These are phyloP conservation scores for Cystofilobasidium bisporidii DNA, from an alignment of 768 basidiomycete genomes.

Conservation along the genomic window DNA sequence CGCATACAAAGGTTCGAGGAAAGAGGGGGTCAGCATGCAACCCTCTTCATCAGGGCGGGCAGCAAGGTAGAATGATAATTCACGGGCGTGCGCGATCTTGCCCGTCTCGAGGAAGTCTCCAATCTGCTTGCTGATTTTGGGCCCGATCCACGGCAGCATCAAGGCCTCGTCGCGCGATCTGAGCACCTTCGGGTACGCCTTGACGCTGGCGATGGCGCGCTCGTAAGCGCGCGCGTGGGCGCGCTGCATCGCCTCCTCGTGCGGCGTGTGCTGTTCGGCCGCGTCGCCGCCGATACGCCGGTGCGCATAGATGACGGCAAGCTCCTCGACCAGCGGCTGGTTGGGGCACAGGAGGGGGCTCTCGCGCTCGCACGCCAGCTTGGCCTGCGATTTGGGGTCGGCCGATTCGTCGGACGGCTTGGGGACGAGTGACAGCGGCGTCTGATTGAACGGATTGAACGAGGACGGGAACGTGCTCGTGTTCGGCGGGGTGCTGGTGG, in stretches of 20 bases:
- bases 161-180: conserved; percentile 29
- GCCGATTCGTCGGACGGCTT: background rate
- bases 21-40: background rate
- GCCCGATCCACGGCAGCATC: conserved; percentile 41
- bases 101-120: conserved; percentile 27
- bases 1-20: too few species aligned
- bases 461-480: background rate
- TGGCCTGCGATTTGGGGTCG: conserved; percentile 31
- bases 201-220: conserved; percentile 39
- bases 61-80: background rate
- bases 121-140: conserved; percentile 39
- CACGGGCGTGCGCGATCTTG: conserved; percentile 4
- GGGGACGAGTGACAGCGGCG: background rate
- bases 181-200: conserved; percentile 41
- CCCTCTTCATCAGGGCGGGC: background rate
- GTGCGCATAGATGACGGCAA: conserved; percentile 47
- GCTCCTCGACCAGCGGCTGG: conserved; percentile 52
- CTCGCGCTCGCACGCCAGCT: conserved; percentile 54
- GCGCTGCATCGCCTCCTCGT: conserved; percentile 12
- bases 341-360: conserved; percentile 63
- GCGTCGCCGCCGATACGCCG: conserved; percentile 10
- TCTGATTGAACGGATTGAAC: background rate
- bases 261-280: background rate
- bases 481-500: background rate
- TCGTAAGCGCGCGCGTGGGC: conserved; percentile 28